A percentile compares a stretch with the other conserved stretches of the same genome.
Conservation (phyloP, 106 monocot genomes). For the Xerophyta viscosa region DNA sequence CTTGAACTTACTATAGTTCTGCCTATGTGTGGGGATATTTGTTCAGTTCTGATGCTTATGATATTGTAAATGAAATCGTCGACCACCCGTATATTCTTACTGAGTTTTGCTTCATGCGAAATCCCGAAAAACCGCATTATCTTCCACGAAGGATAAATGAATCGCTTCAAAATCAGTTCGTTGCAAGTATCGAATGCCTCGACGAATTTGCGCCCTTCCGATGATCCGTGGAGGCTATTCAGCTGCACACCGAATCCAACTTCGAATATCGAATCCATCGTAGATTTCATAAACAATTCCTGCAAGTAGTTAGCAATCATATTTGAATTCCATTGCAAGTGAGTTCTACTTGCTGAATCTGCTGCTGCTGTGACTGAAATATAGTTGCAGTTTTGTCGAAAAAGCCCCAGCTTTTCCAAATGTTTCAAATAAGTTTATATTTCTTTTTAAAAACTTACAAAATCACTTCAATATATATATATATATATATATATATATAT, state of each 20-base stretch:
- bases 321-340: too few relatives aligned
- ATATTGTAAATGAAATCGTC: slow-evolving; percentile 16
- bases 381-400: too few relatives aligned
- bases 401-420: too few relatives aligned
- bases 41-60: slow-evolving; percentile 9
- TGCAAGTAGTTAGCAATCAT: too few relatives aligned
- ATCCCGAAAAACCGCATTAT: neutral
- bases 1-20: neutral
- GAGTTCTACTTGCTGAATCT: too few relatives aligned
- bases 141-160: neutral
- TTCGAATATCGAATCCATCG: slow-evolving; percentile 3
- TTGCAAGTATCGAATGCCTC: neutral
- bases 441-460: too few relatives aligned
- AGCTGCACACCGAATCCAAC: neutral
- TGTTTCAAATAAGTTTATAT: too few relatives aligned
- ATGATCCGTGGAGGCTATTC: neutral
- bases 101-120: neutral
- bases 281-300: slow-evolving; percentile 3
- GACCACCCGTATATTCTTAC: neutral
- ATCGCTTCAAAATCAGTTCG: neutral
- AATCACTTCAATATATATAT: too few relatives aligned
- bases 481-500: too few relatives aligned
- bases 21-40: neutral
- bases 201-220: neutral
- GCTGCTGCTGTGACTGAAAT: too few relatives aligned